Conservation (phyloP, 768 basidiomycete species). For the Cystofilobasidium ferigula region DNA sequence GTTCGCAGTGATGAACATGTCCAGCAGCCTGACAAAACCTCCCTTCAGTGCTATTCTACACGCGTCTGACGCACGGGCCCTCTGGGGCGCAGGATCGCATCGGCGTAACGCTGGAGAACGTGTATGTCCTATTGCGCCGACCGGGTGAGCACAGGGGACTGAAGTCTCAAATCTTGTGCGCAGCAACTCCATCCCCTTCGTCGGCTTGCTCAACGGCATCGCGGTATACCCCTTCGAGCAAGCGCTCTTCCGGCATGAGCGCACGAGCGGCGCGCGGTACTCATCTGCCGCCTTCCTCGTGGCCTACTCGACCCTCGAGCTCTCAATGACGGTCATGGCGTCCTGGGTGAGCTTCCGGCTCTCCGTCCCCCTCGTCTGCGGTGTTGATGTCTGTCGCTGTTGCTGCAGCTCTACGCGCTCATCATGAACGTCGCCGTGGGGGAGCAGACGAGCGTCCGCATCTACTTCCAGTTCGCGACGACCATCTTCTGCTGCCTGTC, state of each 20-base stretch:
- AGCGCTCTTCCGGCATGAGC: constrained; percentile 43
- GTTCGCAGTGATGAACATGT: not conserved
- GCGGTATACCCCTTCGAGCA: constrained; percentile 44
- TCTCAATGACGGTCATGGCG: constrained; percentile 36
- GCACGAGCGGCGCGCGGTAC: constrained; percentile 40
- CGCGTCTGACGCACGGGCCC: constrained; percentile 38
- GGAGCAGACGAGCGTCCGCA: constrained; percentile 36
- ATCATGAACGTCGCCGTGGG: constrained; percentile 38
- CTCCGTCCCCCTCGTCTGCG: no score
- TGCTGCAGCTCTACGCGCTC: constrained; percentile 32
- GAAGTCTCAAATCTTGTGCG: no score
- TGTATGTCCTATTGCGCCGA: constrained; percentile 38
- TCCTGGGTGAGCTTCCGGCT: constrained; percentile 33
- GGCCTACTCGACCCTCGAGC: constrained; percentile 39
- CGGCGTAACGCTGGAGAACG: constrained; percentile 36
- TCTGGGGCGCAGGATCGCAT: constrained; percentile 42
- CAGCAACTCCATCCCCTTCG: constrained; percentile 1
- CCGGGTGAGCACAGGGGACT: constrained; percentile 17
- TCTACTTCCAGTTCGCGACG: constrained; percentile 38
- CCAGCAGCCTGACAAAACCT: not conserved
- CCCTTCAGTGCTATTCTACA: constrained; percentile 39
- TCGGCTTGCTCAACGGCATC: constrained; percentile 36
- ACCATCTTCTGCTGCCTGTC: constrained; percentile 36
- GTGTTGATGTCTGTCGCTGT: no score
- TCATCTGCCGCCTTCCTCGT: constrained; percentile 40